Evolutionary conservation across 768 basidiomycete genomes (phyloP), one percentile per base, ranked within the genome.

Genomic region (Amanita pseudoporphyria): DNA sequence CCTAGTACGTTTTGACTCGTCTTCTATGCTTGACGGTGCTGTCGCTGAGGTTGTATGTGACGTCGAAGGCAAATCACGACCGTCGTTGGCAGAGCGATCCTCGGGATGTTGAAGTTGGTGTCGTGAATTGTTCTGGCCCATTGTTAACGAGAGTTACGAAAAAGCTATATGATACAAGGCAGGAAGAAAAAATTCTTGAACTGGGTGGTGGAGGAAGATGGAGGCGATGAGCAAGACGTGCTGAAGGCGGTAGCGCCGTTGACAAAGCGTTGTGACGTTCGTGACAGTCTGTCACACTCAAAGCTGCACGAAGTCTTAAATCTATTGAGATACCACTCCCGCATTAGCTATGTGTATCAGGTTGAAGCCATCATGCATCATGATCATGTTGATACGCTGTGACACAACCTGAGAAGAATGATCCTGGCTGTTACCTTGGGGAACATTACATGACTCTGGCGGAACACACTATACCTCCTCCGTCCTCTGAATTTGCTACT

Each of bases 101-200:
- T 47, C 21, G 13, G 26, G 42, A 14, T 28, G 38, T 31, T 12
- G 44, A 47, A 36, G 39, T 13, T 45, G 46, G 41, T 47, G 38
- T 22, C 56, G 49, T 28, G 58, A 58, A 33, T 19, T 44, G 35
- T 45, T 56, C 54, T 58, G 58, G 13, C 58, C 58, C 58, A 58
- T 58, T 38, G 50, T 36, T 30, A 42, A 22, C 9, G 21, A 3
- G 47, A 22, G 35, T 35, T 21, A 33, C 7, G 26, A 16, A 43
- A n/a, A 26, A 32, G 3, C 10, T 50, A 36, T 50, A 50, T 50
- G 49, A 12, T 50, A 50, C 49, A 50, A 49, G 31, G 21, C 31
- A 35, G n/a, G 31, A 43, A n/a, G 19, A 13, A 21, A n/a, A 22
- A 37, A 38, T 24, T 42, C 6, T 22, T 7, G 31, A 7, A 21